phyloP scores from a whole-genome alignment of 352 stramenopile species.

The Phytophthora chlamydospora region DNA sequence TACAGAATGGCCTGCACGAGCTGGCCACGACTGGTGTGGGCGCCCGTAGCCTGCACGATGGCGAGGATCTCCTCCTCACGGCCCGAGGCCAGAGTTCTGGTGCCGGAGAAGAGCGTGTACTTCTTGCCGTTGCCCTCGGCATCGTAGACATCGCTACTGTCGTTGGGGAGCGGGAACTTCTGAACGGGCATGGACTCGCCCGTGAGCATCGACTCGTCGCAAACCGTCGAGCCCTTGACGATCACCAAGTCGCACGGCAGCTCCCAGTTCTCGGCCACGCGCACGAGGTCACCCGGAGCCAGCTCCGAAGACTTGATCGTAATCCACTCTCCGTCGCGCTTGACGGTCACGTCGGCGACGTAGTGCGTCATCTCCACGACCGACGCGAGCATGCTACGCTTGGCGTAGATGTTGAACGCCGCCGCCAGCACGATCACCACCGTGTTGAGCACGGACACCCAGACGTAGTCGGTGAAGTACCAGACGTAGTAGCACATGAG shows the following conservation, averaged over 20 bases:
- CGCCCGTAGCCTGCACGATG: slow-evolving; percentile 82
- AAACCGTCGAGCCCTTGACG: slow-evolving; percentile 69
- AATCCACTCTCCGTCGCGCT: slow-evolving; percentile 57
- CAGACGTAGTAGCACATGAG: slow-evolving; percentile 89
- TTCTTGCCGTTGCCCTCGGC: slow-evolving; percentile 71
- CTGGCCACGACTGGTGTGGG: slow-evolving; percentile 86
- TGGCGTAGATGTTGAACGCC: slow-evolving; percentile 69
- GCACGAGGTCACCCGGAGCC: slow-evolving; percentile 74
- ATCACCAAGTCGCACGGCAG: slow-evolving; percentile 76
- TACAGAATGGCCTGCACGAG: slow-evolving; percentile 89
- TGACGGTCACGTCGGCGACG: slow-evolving; percentile 69
- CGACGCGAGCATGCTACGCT: slow-evolving; percentile 59
- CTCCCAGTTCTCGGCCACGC: slow-evolving; percentile 70
- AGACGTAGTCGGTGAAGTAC: slow-evolving; percentile 76
- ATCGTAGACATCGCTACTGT: slow-evolving; percentile 61
- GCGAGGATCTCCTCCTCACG: slow-evolving; percentile 71
- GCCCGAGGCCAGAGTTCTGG: slow-evolving; percentile 70
- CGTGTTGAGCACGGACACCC: slow-evolving; percentile 64
- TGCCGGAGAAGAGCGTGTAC: slow-evolving; percentile 90
- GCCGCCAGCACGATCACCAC: slow-evolving; percentile 61
- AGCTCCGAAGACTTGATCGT: slow-evolving; percentile 56
- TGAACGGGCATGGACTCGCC: slow-evolving; percentile 89
- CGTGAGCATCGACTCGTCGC: slow-evolving; percentile 79
- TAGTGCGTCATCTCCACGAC: slow-evolving; percentile 74
- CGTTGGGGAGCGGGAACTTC: slow-evolving; percentile 72